phyloP scores from a whole-genome alignment of 208 protist genomes.

The Leishmania guyanensis region DNA sequence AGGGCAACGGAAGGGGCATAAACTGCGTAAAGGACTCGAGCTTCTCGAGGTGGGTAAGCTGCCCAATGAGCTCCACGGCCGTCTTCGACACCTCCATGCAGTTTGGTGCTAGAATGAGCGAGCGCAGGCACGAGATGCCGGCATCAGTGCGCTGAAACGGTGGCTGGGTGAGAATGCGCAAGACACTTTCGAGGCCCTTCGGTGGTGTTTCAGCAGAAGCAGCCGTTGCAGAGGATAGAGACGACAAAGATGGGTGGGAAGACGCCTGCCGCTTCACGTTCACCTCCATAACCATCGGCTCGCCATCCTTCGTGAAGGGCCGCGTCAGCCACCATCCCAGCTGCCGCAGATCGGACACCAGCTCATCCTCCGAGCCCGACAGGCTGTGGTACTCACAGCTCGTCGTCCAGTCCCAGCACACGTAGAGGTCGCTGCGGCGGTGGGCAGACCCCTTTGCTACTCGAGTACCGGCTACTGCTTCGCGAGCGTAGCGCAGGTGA shows the following conservation, averaged over 20 bases:
- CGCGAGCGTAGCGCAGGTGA: conserved; percentile 21
- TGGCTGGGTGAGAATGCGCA: conserved; percentile 14
- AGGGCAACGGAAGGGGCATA: conserved; percentile 7
- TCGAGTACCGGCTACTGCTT: conserved; percentile 18
- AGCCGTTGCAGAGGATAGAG: not conserved
- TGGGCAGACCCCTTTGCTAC: not conserved
- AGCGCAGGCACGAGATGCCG: conserved; percentile 24
- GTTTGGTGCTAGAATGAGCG: conserved; percentile 11
- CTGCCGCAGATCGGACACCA: conserved; percentile 12
- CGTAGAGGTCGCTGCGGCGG: conserved; percentile 23
- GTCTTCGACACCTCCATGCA: conserved; percentile 4
- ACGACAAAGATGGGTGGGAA: not conserved
- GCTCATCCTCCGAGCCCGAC: conserved; percentile 9
- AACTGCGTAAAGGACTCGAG: conserved; percentile 20
- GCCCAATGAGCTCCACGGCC: conserved; percentile 6
- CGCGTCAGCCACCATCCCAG: conserved; percentile 25
- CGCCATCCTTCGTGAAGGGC: not conserved
- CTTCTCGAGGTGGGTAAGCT: conserved; percentile 19
- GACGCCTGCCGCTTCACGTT: conserved; percentile 16
- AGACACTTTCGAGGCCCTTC: conserved; percentile 3
- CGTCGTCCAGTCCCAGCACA: conserved; percentile 15
- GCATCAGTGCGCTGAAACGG: conserved; percentile 21
- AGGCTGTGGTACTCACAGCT: conserved; percentile 26
- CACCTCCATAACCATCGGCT: conserved; percentile 27
- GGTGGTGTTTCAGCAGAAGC: not conserved